phyloP scores from a whole-genome alignment of 116 monocot species.

The Zostera marina region DNA sequence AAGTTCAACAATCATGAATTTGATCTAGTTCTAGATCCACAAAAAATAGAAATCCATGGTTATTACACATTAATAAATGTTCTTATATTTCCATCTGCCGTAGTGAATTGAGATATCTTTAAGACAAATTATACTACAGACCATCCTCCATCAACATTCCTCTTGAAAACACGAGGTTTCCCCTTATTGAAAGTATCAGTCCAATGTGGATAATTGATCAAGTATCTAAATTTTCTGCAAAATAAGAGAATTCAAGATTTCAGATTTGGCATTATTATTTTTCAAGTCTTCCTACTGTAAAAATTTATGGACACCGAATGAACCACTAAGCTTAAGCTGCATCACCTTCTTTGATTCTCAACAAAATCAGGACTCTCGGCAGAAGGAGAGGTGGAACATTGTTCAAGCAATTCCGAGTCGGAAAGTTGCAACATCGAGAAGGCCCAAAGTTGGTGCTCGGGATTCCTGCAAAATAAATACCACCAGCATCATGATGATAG shows the following conservation, averaged over 20 bases:
- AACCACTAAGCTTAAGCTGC: background rate
- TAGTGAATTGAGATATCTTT: no score
- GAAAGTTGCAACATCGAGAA: conserved; percentile 41
- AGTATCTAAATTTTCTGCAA: conserved; percentile 1
- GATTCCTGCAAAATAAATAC: conserved; percentile 24
- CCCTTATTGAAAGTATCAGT: background rate
- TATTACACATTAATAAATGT: no score
- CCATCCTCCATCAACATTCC: conserved; percentile 8
- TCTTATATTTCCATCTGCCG: no score
- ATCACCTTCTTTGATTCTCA: conserved; percentile 69
- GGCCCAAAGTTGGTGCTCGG: conserved; percentile 24
- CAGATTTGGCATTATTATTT: background rate
- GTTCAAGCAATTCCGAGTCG: conserved; percentile 47
- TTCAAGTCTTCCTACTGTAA: background rate
- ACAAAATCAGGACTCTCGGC: conserved; percentile 84
- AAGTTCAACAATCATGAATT: no score
- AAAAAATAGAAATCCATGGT: no score
- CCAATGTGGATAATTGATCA: conserved; percentile 1
- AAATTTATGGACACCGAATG: background rate
- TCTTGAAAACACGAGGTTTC: conserved; percentile 6
- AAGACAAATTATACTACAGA: background rate
- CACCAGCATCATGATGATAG: background rate
- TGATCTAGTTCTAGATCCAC: no score
- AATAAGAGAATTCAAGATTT: background rate
- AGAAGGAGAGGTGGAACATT: conserved; percentile 77